Evolutionary conservation across 2,329 filamentous ascomycete genomes (phyloP).

Genomic region (Penicillium sumatraense): DNA sequence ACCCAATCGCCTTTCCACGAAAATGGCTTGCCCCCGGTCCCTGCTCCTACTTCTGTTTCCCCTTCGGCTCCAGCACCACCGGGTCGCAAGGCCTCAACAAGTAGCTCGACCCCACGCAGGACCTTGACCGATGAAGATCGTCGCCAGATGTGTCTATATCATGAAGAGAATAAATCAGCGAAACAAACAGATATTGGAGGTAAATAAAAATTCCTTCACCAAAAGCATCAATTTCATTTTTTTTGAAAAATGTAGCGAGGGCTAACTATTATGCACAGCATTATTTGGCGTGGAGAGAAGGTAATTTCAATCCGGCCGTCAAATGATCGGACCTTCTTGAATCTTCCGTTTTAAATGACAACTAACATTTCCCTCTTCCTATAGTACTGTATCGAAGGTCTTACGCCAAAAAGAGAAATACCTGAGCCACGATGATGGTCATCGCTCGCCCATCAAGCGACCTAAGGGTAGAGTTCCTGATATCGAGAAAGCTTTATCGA

Average conservation of each 20-base stretch:
- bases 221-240: background rate
- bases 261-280: conserved; percentile 52
- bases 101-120: conserved; percentile 71
- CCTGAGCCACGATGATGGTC: conserved; percentile 78
- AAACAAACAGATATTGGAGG: conserved; percentile 97
- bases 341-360: background rate
- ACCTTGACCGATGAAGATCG: conserved; percentile 92
- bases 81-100: conserved; percentile 45
- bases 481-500: conserved; percentile 86
- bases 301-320: conserved; percentile 53
- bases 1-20: conserved; percentile 70
- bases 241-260: background rate
- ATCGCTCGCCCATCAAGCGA: conserved; percentile 77
- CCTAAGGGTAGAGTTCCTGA: conserved; percentile 85
- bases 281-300: conserved; percentile 97
- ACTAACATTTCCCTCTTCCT: conserved; percentile 8
- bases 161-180: conserved; percentile 83
- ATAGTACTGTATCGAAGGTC: conserved; percentile 97
- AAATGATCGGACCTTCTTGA: conserved; percentile 20
- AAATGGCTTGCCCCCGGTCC: conserved; percentile 62
- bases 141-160: conserved; percentile 89
- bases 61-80: conserved; percentile 51
- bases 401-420: conserved; percentile 94
- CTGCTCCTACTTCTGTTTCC: conserved; percentile 57
- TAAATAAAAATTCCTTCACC: too few relatives aligned